Evolutionary conservation across 768 basidiomycete genomes (phyloP).

Genomic region (Xerocomus brunneocitrinus): DNA sequence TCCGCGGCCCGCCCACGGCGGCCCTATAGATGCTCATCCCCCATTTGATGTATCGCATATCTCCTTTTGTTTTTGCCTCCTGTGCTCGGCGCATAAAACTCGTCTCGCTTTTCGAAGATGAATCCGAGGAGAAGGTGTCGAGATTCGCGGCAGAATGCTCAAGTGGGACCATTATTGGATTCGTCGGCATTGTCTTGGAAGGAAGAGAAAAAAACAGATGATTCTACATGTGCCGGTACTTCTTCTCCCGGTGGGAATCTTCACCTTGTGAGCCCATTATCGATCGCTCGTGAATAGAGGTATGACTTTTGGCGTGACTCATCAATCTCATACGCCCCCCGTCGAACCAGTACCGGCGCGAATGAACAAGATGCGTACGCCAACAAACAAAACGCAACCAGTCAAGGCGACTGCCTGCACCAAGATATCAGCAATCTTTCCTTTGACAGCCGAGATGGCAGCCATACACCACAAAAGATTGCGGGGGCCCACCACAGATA

Average conservation of each 20-base stretch:
- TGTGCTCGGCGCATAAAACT: slow-evolving; percentile 78
- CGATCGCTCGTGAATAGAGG: neutral
- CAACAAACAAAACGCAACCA: slow-evolving; percentile 5
- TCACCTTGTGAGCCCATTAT: neutral
- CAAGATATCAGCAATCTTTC: neutral
- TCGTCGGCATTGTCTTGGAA: too few relatives aligned
- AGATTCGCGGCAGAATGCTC: slow-evolving; percentile 52
- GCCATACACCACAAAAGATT: slow-evolving; percentile 43
- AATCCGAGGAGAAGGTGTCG: slow-evolving; percentile 69
- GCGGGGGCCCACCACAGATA: slow-evolving; percentile 58
- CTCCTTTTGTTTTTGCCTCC: slow-evolving; percentile 71
- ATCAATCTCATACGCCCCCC: neutral
- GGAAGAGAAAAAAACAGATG: too few relatives aligned
- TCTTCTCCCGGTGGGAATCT: neutral
- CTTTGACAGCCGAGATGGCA: neutral
- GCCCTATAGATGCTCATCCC: slow-evolving; percentile 36
- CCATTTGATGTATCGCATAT: slow-evolving; percentile 68
- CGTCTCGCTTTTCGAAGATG: slow-evolving; percentile 62
- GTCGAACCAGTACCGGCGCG: neutral
- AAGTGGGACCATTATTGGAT: too few relatives aligned
- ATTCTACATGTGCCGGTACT: too few relatives aligned
- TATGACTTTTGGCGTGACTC: neutral
- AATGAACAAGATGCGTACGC: slow-evolving; percentile 10
- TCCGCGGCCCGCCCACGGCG: slow-evolving; percentile 23
- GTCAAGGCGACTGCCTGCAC: slow-evolving; percentile 9